Evolutionary conservation across 169 alveolate species (phyloP).

Genomic region (Eimeria zaria): DNA sequence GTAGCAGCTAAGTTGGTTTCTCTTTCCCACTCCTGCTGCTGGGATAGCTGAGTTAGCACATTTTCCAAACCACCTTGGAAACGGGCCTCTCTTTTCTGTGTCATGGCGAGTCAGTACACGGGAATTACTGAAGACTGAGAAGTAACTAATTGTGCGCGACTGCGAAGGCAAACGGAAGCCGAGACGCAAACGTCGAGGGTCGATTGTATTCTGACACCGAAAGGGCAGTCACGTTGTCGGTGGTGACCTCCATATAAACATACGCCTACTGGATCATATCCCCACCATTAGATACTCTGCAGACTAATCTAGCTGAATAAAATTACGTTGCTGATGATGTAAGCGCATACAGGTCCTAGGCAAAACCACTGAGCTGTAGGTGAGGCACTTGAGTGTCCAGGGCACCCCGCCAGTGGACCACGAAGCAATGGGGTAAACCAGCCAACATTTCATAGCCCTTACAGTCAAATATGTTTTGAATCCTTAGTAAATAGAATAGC

Average conservation of each 20-base stretch:
- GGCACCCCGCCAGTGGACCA: constrained; percentile 28
- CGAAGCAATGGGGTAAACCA: neutral
- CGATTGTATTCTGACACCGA: neutral
- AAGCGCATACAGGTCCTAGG: neutral
- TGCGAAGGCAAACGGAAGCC: neutral
- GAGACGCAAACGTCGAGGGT: neutral
- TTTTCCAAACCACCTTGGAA: constrained; percentile 31
- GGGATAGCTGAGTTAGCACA: constrained; percentile 27
- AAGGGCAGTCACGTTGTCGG: neutral
- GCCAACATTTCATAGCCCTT: neutral
- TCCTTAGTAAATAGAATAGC: neutral
- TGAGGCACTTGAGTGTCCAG: neutral
- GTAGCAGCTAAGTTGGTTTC: constrained; percentile 39
- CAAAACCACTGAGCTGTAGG: neutral
- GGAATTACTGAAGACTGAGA: neutral
- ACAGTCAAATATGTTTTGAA: neutral
- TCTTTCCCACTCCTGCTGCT: constrained; percentile 29
- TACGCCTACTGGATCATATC: neutral
- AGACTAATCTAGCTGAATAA: too few species aligned
- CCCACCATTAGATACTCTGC: neutral
- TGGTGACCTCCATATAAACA: neutral
- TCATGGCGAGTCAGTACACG: neutral
- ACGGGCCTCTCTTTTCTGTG: neutral
- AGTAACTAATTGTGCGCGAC: neutral
- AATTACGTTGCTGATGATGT: neutral